Evolutionary conservation across 192 early-diverging fungal species (phyloP).

Genomic region (Coemansia furcata): DNA sequence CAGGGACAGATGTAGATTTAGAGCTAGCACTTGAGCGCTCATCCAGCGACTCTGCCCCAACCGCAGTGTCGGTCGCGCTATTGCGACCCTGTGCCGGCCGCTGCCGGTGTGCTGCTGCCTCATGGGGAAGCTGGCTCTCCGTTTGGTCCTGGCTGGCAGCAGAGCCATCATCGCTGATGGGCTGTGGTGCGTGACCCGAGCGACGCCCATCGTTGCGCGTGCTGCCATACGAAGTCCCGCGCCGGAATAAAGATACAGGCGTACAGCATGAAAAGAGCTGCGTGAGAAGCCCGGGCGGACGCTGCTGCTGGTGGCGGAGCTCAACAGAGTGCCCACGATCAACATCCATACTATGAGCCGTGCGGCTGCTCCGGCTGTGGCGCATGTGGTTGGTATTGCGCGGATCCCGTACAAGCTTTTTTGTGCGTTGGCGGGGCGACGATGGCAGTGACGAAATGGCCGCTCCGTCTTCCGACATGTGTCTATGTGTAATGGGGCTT

Average conservation of each 20-base stretch:
- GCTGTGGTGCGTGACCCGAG: slow-evolving; percentile 6
- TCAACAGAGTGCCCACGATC: slow-evolving; percentile 29
- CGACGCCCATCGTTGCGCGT: slow-evolving; percentile 39
- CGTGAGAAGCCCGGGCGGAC: slow-evolving; percentile 27
- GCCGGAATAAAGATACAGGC: slow-evolving; percentile 47
- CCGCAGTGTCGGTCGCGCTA: slow-evolving; percentile 37
- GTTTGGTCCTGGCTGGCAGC: slow-evolving; percentile 6
- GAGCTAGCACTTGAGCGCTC: slow-evolving; percentile 28
- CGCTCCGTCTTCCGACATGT: slow-evolving; percentile 32
- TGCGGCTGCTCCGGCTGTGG: slow-evolving; percentile 26
- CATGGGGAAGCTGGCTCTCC: slow-evolving; percentile 3
- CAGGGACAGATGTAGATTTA: slow-evolving; percentile 21
- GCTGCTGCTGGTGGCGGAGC: slow-evolving; percentile 19
- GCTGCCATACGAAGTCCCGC: slow-evolving; percentile 42
- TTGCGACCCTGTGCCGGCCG: slow-evolving; percentile 11
- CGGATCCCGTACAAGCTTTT: slow-evolving; percentile 50
- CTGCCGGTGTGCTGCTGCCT: slow-evolving; percentile 8
- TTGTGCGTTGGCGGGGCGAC: slow-evolving; percentile 27
- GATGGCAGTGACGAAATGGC: slow-evolving; percentile 8
- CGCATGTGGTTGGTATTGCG: slow-evolving; percentile 47
- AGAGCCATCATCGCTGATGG: slow-evolving; percentile 7
- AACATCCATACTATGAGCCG: slow-evolving; percentile 51
- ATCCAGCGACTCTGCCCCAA: slow-evolving; percentile 38
- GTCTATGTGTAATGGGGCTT: slow-evolving; percentile 23
- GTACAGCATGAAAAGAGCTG: slow-evolving; percentile 50